Conservation (phyloP, 352 stramenopile genomes). For the Aphanomyces astaci region DNA sequence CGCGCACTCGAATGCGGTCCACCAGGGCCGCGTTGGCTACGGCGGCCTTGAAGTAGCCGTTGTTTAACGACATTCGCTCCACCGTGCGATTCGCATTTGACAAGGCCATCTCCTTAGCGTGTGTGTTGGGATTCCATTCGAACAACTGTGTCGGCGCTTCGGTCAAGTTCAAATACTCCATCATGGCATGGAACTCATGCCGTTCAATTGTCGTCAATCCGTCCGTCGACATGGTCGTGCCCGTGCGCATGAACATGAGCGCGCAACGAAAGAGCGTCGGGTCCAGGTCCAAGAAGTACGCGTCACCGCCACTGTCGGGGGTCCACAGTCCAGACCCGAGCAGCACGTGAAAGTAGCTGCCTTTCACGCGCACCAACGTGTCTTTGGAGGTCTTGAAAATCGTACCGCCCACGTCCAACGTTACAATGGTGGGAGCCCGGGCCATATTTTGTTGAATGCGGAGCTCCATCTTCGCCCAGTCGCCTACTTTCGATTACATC, state of each 20-base stretch:
- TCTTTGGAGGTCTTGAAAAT: constrained; percentile 17
- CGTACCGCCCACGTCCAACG: constrained; percentile 12
- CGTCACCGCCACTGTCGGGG: background rate
- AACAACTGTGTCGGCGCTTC: no score
- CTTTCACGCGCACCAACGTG: constrained; percentile 12
- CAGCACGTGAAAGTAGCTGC: constrained; percentile 18
- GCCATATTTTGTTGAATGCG: background rate
- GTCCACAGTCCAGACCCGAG: constrained; percentile 7
- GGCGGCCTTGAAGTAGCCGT: no score
- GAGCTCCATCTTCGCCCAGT: background rate
- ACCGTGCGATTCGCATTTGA: no score
- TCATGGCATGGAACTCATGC: background rate
- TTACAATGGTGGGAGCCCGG: background rate
- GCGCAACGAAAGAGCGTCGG: constrained; percentile 5
- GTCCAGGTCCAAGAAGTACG: constrained; percentile 8
- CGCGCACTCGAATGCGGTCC: no score
- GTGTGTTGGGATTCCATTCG: no score
- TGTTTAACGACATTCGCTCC: no score
- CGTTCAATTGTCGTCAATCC: background rate
- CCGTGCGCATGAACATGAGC: constrained; percentile 16
- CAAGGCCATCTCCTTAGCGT: no score
- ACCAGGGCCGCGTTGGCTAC: no score
- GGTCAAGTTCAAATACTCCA: constrained; percentile 5
- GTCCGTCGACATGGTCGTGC: constrained; percentile 10
- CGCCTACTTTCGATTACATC: background rate